Evolutionary conservation across 1,284 basidiomycete species (phyloP).

Genomic region (Agaricales sp.): DNA sequence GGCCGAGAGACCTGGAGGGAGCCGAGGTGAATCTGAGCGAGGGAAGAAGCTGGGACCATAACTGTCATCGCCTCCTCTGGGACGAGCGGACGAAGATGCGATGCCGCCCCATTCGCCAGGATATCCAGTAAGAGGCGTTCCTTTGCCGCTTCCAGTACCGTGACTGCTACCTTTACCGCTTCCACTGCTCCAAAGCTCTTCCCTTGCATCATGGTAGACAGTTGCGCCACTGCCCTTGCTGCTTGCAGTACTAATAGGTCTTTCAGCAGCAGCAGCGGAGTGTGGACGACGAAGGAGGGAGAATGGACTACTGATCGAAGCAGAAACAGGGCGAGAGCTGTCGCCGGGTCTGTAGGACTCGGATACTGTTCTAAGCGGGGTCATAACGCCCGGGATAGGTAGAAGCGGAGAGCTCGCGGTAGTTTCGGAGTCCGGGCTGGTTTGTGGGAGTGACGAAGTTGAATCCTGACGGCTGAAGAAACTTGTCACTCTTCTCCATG

Average conservation of each 20-base stretch:
- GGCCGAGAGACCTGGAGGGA: neutral
- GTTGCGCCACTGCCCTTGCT: neutral
- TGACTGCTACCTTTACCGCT: neutral
- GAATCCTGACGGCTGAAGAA: neutral
- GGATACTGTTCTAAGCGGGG: neutral
- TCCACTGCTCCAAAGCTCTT: neutral
- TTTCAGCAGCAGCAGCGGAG: neutral
- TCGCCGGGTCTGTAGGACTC: neutral
- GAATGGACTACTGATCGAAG: neutral
- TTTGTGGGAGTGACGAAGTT: neutral
- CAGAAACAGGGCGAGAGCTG: neutral
- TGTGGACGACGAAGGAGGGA: neutral
- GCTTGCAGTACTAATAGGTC: neutral
- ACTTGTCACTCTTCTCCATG: neutral
- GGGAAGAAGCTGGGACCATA: neutral
- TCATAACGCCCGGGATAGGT: neutral
- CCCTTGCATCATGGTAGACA: neutral
- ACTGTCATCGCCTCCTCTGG: neutral
- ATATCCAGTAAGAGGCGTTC: neutral
- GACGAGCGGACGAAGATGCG: neutral
- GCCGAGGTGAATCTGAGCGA: neutral
- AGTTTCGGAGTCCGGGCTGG: neutral
- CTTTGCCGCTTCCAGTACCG: neutral
- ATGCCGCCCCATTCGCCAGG: neutral
- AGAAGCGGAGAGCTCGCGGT: neutral